Evolutionary conservation across 1,284 basidiomycete genomes (phyloP), one percentile per base, ranked within the genome.

Genomic region (Mycena sp.): DNA sequence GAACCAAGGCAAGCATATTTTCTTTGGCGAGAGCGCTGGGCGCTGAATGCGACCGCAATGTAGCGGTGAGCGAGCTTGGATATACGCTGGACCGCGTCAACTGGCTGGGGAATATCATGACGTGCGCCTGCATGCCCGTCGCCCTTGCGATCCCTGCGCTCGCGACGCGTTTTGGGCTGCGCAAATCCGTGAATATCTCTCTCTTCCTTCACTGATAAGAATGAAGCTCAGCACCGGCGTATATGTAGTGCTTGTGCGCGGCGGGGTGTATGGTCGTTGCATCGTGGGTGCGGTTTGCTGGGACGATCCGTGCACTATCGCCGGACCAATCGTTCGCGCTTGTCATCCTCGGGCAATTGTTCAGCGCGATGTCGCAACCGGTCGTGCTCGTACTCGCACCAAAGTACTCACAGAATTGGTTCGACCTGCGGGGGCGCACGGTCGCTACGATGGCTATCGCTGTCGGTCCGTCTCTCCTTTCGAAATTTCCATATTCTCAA

Each of bases 391-490:
- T 93, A 21, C 77, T 92, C 6, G 82, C 82, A 1, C 83, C 85
- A 2, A 88, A 84, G 59, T 93, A 89, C 73, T 92, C 91, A 1
- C 89, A 94, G 71, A 80, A 80, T 28, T 94, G 91, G 91, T 94
- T 93, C 69, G 85, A 90, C 66, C 75, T 92, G 40, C 81, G 83
- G 58, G 85, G 88, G 25, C 81, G 91, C 44, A 92, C 89, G 6
- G 92, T 91, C 0, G 90, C 89, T 16, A 94, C 92, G 1, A 93
- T 92, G 90, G 71, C 90, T 29, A 80, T 92, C 58, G 84, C 90
- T n/a, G 81, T 93, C 26, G 81, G 91, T 89, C 64, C 55, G 78
- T 63, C 53, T 7, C 57, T 38, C 37, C 25, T 19, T 40, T 35
- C 54, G 52, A n/a, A n/a, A n/a, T 57, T 40, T n/a, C 30, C 23